These are phyloP conservation scores for Beverwykella pulmonaria DNA, from an alignment of 495 filamentous ascomycete species.

Conservation along the genomic window DNA sequence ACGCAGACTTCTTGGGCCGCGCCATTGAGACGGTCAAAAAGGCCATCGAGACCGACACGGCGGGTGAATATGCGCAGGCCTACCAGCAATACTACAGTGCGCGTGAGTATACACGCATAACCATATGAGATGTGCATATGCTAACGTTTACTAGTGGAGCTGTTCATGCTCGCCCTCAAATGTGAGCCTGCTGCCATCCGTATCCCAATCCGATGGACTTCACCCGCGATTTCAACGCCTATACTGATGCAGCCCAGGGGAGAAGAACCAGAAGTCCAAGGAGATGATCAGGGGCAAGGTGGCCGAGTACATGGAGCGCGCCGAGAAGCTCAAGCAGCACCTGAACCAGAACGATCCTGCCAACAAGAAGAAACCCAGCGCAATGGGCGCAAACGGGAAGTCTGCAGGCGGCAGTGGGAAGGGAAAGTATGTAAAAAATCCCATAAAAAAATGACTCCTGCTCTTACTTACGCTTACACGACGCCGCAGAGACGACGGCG, in stretches of 20 bases:
- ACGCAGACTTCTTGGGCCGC: conserved; percentile 93
- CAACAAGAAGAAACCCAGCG: conserved; percentile 70
- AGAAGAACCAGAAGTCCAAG: conserved; percentile 94
- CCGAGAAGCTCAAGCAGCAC: conserved; percentile 94
- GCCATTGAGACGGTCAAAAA: conserved; percentile 95
- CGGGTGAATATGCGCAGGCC: conserved; percentile 93
- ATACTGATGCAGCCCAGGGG: conserved; percentile 51
- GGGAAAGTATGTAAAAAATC: conserved; percentile 57
- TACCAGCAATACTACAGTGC: conserved; percentile 93
- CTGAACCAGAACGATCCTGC: conserved; percentile 71
- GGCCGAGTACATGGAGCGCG: conserved; percentile 95
- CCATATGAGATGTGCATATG: neutral
- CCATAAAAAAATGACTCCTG: neutral
- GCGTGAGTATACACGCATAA: conserved; percentile 39
- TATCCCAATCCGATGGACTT: neutral
- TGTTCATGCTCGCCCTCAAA: conserved; percentile 95
- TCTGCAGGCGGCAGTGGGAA: conserved; percentile 70
- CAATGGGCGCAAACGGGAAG: conserved; percentile 85
- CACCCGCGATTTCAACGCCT: neutral
- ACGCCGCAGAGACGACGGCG: conserved; percentile 54
- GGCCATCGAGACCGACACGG: conserved; percentile 93
- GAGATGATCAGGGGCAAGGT: conserved; percentile 94
- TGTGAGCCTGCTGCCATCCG: conserved; percentile 52
- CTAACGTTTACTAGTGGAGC: conserved; percentile 61
- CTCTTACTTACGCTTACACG: conserved; percentile 1